Base-by-base conservation (phyloP, 495 filamentous ascomycete species). In the Penicillium robsamsonii region DNA sequence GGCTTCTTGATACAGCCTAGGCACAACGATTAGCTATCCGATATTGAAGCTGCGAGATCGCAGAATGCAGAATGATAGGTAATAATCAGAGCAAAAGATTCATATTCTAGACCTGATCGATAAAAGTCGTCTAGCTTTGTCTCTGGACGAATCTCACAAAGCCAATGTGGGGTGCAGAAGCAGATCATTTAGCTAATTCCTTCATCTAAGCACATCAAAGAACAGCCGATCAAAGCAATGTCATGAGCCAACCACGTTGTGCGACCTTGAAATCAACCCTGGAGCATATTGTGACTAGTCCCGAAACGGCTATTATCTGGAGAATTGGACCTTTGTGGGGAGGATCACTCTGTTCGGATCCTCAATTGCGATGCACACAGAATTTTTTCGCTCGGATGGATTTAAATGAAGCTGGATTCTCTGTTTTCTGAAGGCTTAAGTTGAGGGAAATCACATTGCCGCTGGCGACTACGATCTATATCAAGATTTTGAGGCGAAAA, bases 301-400 rank as follows among this genome's bases (percentile, higher is more conserved):
- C 66, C 30, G 57, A 67, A 62, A 35, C 6, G 49, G 66, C 58
- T 12, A 66, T 47, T 67, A 33, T 58, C 58, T 58, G 51, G 66
- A 69, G 66, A 69, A 52, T n/a, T 33, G 35, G 40, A 42, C 22
- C 40, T 41, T 24, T 62, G 59, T 59, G 29, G 48, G 24, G 30
- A 33, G 24, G 17, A 55, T 30, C 33, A 7, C 1, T 40, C 41
- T 31, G 54, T 43, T 47, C 45, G 50, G 25, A 50, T 30, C 46
- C 29, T 25, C 35, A 51, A 15, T 35, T 41, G 42, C 18, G 4
- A 22, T 9, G 27, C 15, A 8, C 18, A n/a, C 12, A 10, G 18
- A 43, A 10, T 45, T 55, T 45, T 38, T 17, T 38, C 0, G 5
- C 29, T 15, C 40, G 20, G 24, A 13, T 37, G 0, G 1, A 20